Base-by-base conservation (phyloP, 768 basidiomycete genomes). In the Terana coerulea region DNA sequence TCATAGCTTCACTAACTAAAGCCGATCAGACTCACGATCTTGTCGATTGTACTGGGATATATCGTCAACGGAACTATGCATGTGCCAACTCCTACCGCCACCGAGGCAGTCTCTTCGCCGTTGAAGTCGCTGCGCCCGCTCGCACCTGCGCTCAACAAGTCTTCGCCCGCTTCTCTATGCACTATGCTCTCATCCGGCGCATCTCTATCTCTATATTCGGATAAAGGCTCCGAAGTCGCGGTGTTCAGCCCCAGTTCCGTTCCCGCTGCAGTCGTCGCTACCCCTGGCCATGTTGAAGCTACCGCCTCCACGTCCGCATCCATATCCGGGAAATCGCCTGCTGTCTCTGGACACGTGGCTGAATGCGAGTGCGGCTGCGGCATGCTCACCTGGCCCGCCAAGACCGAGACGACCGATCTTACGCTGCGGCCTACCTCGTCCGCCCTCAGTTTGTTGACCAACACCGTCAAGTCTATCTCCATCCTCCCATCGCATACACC, bases 11-110 rank as follows among this genome's bases (percentile, higher is more conserved):
- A 12, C 17, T 35, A 47, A 41, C 53, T 56, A 34, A 58, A 2
- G 55, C 33, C 36, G 54, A 40, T n/a, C 55, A 89, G 87, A 42
- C 76, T 89, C 53, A 83, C 86, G 0, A 64, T 89, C 42, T 68
- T 89, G 56, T 85, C 85, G 33, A 71, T 89, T 33, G 73, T 88
- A n/a, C 70, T 87, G 25, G 73, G 84, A 66, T 82, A 65, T 59
- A 37, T 59, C 10, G 72, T 79, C 62, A 81, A 80, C 55, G 74
- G 76, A 8, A 61, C 72, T 5, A 73, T 80, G 64, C 73, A 70
- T 8, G 24, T 45, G 17, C 57, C 70, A 3, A 58, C 68, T 9
- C 5, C 39, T 10, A 11, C 69, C 71, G 26, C 70, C 70, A 3
- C 67, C 68, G 33, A 69, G 64, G 7, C 62, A 0, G 42, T 65